Evolutionary conservation across 768 basidiomycete genomes (phyloP), one percentile per base, ranked within the genome.

Genomic region (Rubroboletus satanas): DNA sequence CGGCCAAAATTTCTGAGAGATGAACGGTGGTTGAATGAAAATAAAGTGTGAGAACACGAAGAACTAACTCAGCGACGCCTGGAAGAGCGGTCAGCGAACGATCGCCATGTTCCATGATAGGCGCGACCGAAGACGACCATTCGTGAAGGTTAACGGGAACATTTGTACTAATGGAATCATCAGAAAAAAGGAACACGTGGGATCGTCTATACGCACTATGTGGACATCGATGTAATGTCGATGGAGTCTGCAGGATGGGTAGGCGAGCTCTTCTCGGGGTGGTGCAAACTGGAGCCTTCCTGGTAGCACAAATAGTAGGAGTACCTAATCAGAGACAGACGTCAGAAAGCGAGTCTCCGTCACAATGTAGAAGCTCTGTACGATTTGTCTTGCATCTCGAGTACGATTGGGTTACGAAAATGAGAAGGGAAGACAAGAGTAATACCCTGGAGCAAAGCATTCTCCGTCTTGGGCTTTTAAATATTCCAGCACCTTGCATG

Each of bases 1-100:
- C 29, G 18, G 26, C 15, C 21, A 23, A 41, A 14, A 37, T 43
- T 36, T n/a, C 65, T 68, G 35, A 36, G 35, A 36, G n/a, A 47
- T 7, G 44, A 44, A 7, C 1, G 48, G 28, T 26, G 38, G 52
- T 4, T 49, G 26, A 38, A 52, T n/a, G 44, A 47, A 37, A 43
- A 1, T 5, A 26, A 50, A 12, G 8, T 14, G 42, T 3, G 21
- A 47, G 32, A 23, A 41, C 14, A 26, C 1, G 14, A 29, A 18
- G 18, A 41, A 59, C 66, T 49, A 31, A 69, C 66, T 49, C 54
- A 28, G 52, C 36, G 49, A 26, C 11, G 14, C 17, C 28, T 12
- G 41, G 23, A 31, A 17, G 11, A 12, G 33, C 11, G 28, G 43
- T 38, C 54, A 51, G 46, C 23, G 57, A 28, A 44, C 23, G 29